Base-by-base conservation (phyloP, 805 yeast genomes). In the Candida chauliodis region DNA sequence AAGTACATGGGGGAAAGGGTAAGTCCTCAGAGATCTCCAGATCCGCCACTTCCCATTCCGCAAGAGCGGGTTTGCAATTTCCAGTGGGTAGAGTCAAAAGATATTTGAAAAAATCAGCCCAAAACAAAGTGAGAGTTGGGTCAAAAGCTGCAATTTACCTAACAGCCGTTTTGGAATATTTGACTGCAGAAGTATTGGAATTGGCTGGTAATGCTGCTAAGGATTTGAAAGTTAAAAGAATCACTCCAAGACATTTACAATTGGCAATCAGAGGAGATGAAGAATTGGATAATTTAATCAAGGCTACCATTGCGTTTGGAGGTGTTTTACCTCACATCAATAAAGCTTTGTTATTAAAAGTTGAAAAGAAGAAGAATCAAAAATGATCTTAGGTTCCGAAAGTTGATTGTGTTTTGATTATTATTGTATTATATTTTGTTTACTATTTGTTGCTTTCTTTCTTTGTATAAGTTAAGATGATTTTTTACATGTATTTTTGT, bases 41-140 rank as follows among this genome's bases (percentile, higher is more conserved):
- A 62, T 68, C 71, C 35, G 75, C 91, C 16, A 90, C 84, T 52
- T 85, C 96, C 10, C 95, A 90, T 52, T 86, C 95, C 5, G 95
- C 95, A 8, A 81, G 95, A 63, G 96, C 96, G 19, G 96, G 96
- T 18, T 71, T 89, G 61, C 93, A 84, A 62, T 93, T 93, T 71
- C 99, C 99, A 36, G 98, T 95, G 26, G 99, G 99, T 44, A 88
- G 99, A 82, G 89, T 93, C 53, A 91, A 93, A 78, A 81, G 99
- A 73, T 91, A 89, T 62, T 75, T 93, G 65, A 91, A 90, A 73
- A 82, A 76, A 63, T 86, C 84, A 48, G 95, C 96, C 15, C 93
- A 87, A 60, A 87, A 86, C 66, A 76, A 76, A 52, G 67, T 76
- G 48, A 65, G 96, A 63, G 95, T 88, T 34, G 96, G 96, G 42